Conservation (phyloP, 192 early-diverging fungal genomes). For the Rhizoclosmatium globosum region DNA sequence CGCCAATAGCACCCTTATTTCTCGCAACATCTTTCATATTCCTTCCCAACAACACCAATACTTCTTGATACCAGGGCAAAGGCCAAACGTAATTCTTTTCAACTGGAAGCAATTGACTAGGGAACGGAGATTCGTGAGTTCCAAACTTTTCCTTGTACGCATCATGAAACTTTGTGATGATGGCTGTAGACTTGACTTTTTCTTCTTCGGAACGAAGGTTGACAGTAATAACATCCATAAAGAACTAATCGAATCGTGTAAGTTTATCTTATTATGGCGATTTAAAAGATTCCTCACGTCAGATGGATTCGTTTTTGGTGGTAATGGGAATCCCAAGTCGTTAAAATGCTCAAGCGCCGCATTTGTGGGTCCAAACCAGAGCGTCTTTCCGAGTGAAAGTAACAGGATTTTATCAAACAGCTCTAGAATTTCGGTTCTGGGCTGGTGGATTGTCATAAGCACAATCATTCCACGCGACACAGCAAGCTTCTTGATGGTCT, state of each 20-base stretch:
- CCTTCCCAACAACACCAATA: slow-evolving; percentile 45
- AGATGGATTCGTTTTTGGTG: slow-evolving; percentile 54
- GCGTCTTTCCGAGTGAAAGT: slow-evolving; percentile 66
- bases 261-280: background rate
- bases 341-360: slow-evolving; percentile 52
- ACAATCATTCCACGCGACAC: slow-evolving; percentile 64
- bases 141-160: slow-evolving; percentile 37
- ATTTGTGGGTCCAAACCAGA: slow-evolving; percentile 49
- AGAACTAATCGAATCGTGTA: background rate
- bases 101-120: slow-evolving; percentile 21
- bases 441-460: slow-evolving; percentile 85
- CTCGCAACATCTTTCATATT: slow-evolving; percentile 50
- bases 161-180: slow-evolving; percentile 35
- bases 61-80: slow-evolving; percentile 28
- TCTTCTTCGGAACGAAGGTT: slow-evolving; percentile 30
- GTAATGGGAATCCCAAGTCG: slow-evolving; percentile 47
- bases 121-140: slow-evolving; percentile 24
- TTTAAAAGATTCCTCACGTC: slow-evolving; percentile 31
- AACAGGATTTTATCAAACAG: slow-evolving; percentile 82
- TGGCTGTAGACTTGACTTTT: slow-evolving; percentile 12
- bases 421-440: slow-evolving; percentile 71
- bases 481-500: slow-evolving; percentile 66
- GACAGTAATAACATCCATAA: slow-evolving; percentile 43
- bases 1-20: slow-evolving; percentile 51
- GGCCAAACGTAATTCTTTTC: slow-evolving; percentile 25